Evolutionary conservation across 2,329 filamentous ascomycete genomes (phyloP).

Genomic region (Ophiosphaerella korrae): DNA sequence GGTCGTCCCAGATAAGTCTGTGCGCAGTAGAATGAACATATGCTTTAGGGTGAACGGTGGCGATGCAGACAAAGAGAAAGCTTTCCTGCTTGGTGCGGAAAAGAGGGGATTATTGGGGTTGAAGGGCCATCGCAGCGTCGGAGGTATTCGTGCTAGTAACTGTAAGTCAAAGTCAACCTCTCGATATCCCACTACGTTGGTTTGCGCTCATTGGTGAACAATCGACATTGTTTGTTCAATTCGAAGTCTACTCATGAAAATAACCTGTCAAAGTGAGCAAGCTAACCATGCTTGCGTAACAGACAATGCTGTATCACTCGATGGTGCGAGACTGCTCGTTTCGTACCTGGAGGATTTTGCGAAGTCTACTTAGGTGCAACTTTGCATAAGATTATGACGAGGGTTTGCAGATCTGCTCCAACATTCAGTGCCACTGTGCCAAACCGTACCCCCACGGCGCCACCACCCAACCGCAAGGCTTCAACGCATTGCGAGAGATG

Average conservation of each 20-base stretch:
- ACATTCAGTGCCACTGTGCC: not conserved
- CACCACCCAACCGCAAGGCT: not conserved
- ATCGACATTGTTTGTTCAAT: not conserved
- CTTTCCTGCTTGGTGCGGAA: constrained; percentile 75
- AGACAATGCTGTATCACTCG: constrained; percentile 77
- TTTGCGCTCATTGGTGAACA: too few relatives aligned
- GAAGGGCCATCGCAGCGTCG: constrained; percentile 86
- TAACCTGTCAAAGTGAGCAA: constrained; percentile 2
- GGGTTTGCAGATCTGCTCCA: constrained; percentile 5
- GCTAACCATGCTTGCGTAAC: constrained; percentile 21
- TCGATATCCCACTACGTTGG: not conserved
- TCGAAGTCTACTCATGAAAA: not conserved
- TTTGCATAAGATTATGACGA: constrained; percentile 21
- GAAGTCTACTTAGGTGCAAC: constrained; percentile 28
- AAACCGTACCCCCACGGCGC: not conserved
- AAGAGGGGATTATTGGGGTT: constrained; percentile 74
- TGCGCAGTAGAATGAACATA: constrained; percentile 90
- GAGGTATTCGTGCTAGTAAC: constrained; percentile 83
- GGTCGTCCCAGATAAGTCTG: constrained; percentile 75
- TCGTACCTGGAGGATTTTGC: constrained; percentile 68
- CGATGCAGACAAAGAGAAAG: constrained; percentile 73
- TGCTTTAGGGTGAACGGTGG: constrained; percentile 79
- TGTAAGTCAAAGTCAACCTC: constrained; percentile 52
- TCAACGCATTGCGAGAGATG: not conserved
- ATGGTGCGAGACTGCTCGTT: constrained; percentile 70